Conservation (phyloP, 23 red algal genomes). For the Gracilaria vermiculophylla region DNA sequence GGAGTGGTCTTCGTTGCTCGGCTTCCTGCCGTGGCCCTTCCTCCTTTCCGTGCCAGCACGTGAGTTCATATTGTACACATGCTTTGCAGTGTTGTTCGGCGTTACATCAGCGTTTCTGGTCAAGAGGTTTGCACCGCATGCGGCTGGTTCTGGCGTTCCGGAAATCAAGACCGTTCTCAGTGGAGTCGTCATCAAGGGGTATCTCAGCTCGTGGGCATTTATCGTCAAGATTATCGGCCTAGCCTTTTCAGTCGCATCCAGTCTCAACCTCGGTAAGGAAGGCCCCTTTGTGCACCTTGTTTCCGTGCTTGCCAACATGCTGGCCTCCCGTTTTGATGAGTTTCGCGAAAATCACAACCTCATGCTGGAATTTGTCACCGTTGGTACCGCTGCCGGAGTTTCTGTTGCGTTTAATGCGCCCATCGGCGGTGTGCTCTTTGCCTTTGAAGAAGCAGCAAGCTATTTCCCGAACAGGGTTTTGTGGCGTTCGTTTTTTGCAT, state of each 20-base stretch:
- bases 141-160: slow-evolving; percentile 92
- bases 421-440: slow-evolving; percentile 87
- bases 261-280: slow-evolving; percentile 82
- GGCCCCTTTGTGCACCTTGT: slow-evolving; percentile 86
- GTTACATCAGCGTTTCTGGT: slow-evolving; percentile 57
- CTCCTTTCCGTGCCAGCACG: background rate
- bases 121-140: slow-evolving; percentile 84
- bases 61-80: slow-evolving; percentile 22
- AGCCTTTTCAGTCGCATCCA: slow-evolving; percentile 73
- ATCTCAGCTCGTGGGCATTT: slow-evolving; percentile 67
- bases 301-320: slow-evolving; percentile 62
- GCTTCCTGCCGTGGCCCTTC: slow-evolving; percentile 28
- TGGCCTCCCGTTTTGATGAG: slow-evolving; percentile 44
- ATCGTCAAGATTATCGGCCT: slow-evolving; percentile 84
- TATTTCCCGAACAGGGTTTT: slow-evolving; percentile 77
- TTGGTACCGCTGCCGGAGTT: slow-evolving; percentile 80
- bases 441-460: slow-evolving; percentile 79
- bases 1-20: slow-evolving; percentile 40
- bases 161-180: slow-evolving; percentile 91
- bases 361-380: slow-evolving; percentile 71
- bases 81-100: slow-evolving; percentile 37
- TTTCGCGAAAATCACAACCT: slow-evolving; percentile 50
- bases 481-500: slow-evolving; percentile 86
- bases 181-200: slow-evolving; percentile 74
- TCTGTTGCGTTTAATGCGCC: slow-evolving; percentile 88